Percentiles rank a stretch among this genome's conserved stretches.
These are phyloP conservation scores for Phanerodontia chrysosporium DNA, from an alignment of 768 basidiomycete species.

Conservation along the genomic window DNA sequence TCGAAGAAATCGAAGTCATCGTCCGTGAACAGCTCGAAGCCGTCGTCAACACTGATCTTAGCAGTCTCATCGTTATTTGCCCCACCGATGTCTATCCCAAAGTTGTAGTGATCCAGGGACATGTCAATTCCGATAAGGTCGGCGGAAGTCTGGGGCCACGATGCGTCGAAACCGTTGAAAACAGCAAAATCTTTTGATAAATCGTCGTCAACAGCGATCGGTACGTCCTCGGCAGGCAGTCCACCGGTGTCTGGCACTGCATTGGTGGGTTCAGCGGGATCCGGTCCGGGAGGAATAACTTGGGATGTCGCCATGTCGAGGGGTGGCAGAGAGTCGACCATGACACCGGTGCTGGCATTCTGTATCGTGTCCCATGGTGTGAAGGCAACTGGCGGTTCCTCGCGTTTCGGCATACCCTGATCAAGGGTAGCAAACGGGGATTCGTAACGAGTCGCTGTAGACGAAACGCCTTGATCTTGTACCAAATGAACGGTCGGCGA, in stretches of 20 bases:
- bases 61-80: conserved; percentile 25
- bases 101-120: conserved; percentile 20
- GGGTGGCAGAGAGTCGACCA: not conserved
- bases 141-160: conserved; percentile 18
- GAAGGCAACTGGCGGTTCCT: not conserved
- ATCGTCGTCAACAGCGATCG: not conserved
- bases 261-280: not conserved
- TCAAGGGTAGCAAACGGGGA: not conserved
- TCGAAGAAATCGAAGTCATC: conserved; percentile 91
- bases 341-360: not conserved
- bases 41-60: conserved; percentile 27
- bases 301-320: not conserved
- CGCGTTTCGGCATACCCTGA: not conserved
- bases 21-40: conserved; percentile 58
- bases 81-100: conserved; percentile 42
- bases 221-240: not conserved
- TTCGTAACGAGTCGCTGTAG: not conserved
- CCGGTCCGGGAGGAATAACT: not conserved
- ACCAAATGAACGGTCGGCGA: not conserved
- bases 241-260: not conserved
- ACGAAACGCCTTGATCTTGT: not conserved
- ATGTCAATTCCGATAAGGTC: conserved; percentile 33
- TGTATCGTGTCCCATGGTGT: not conserved
- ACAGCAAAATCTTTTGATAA: conserved; percentile 13
- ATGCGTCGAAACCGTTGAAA: conserved; percentile 19